Base-by-base conservation (phyloP, 495 filamentous ascomycete species). In the Friedmanniomyces endolithicus region DNA sequence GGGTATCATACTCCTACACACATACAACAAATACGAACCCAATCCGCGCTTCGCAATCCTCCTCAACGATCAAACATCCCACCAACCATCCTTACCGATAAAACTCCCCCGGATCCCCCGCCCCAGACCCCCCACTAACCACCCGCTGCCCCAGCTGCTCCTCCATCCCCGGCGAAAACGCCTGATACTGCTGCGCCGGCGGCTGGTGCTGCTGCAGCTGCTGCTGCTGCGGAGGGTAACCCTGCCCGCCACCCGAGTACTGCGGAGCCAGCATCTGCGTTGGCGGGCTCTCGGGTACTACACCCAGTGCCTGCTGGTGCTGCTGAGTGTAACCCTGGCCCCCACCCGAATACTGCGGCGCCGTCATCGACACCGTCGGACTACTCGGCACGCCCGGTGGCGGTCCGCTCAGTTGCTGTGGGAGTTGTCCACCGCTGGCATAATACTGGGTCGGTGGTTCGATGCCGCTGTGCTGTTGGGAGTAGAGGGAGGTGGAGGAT, bases 151-250 rank as follows among this genome's bases (percentile, higher is more conserved):
- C 31, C 27, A 46, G 52, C 56, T 54, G 45, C 45, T 48, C 17
- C 40, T 25, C 31, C 34, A 33, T 17, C 45, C 25, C 47, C 16
- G 47, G 24, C 47, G 24, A 31, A 50, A 33, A 50, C 41, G 62
- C 52, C 53, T 63, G 60, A 60, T 62, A 60, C 29, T 53, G 53
- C 60, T 60, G 63, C 47, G 61, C 58, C 9, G n/a, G 43, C 48
- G 17, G 29, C 17, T 14, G 27, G 35, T 56, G 54, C 8, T 48
- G 20, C 53, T 56, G 54, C 8, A 39, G 20, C 53, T 60, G 58
- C 16, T 53, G 50, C 50, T 8, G 50, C 34, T 40, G 50, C 40
- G 23, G 22, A 16, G 51, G 11, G 9, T 12, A 20, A 2, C 12
- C 3, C 24, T 16, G 19, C n/a, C n/a, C n/a, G n/a, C n/a, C n/a